Evolutionary conservation across 2,329 filamentous ascomycete species (phyloP).

Genomic region (Scortechinia acanthostroma): DNA sequence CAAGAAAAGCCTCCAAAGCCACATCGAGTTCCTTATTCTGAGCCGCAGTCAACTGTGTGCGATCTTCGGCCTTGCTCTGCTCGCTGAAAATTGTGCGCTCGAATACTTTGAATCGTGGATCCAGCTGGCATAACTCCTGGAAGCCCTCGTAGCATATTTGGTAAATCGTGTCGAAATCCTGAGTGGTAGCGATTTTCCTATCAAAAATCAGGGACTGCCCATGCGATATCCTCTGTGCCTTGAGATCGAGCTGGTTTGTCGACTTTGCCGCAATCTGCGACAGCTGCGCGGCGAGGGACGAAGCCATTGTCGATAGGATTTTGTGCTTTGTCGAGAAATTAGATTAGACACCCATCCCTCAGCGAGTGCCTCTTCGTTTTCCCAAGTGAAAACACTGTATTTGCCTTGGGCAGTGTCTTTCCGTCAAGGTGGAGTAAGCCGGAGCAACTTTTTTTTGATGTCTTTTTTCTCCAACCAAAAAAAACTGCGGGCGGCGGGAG

Average conservation of each 20-base stretch:
- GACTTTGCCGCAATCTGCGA: constrained; percentile 85
- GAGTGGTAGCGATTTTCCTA: constrained; percentile 71
- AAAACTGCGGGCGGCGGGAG: background rate
- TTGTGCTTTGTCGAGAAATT: no score
- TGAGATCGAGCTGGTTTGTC: constrained; percentile 83
- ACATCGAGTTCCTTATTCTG: constrained; percentile 79
- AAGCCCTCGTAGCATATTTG: constrained; percentile 83
- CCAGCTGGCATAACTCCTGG: constrained; percentile 81
- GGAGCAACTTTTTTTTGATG: constrained; percentile 1
- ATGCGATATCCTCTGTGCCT: constrained; percentile 85
- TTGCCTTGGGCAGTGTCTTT: no score
- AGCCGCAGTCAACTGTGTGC: constrained; percentile 71
- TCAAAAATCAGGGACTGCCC: constrained; percentile 94
- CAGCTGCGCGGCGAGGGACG: constrained; percentile 86
- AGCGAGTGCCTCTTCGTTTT: no score
- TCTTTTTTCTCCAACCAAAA: constrained; percentile 1
- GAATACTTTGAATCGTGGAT: constrained; percentile 71
- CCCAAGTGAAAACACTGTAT: no score
- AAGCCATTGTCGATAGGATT: constrained; percentile 75
- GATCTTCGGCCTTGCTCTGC: constrained; percentile 83
- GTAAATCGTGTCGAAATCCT: constrained; percentile 86
- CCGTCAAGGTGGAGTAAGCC: no score
- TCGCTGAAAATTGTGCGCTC: constrained; percentile 80
- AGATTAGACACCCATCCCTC: background rate
- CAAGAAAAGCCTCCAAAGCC: constrained; percentile 75